Conservation (phyloP, 2,329 filamentous ascomycete genomes). For the Claviceps paspali region DNA sequence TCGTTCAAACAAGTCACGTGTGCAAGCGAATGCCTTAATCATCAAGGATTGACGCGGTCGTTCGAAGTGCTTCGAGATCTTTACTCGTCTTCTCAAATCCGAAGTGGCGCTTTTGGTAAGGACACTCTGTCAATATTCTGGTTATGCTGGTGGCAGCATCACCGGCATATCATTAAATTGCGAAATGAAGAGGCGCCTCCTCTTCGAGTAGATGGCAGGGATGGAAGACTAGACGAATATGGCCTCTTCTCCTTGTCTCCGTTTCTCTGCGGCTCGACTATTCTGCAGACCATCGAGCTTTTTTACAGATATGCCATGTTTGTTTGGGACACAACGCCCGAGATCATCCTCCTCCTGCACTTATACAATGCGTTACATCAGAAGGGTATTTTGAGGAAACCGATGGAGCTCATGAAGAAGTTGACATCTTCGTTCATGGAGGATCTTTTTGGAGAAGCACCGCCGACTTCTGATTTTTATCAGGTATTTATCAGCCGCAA, state of each 20-base stretch:
- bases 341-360: conserved; percentile 25
- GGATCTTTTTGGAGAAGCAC: not conserved
- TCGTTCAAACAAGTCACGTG: not conserved
- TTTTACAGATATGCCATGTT: conserved; percentile 18
- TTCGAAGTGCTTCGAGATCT: not conserved
- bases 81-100: not conserved
- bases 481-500: not conserved
- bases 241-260: conserved; percentile 34
- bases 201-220: too few species aligned
- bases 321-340: conserved; percentile 25
- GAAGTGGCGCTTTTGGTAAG: not conserved
- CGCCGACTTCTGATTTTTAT: not conserved
- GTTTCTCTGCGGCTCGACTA: conserved; percentile 29
- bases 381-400: conserved; percentile 21
- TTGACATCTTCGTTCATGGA: not conserved
- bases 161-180: not conserved
- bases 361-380: conserved; percentile 32
- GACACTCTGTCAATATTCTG: not conserved
- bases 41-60: not conserved
- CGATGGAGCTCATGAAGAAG: conserved; percentile 17
- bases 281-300: conserved; percentile 28
- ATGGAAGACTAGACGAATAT: conserved; percentile 17
- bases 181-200: not conserved
- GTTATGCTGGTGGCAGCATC: not conserved
- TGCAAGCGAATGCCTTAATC: not conserved